phyloP scores from a whole-genome alignment of 768 basidiomycete genomes.

The Podaxis carcinomalis region DNA sequence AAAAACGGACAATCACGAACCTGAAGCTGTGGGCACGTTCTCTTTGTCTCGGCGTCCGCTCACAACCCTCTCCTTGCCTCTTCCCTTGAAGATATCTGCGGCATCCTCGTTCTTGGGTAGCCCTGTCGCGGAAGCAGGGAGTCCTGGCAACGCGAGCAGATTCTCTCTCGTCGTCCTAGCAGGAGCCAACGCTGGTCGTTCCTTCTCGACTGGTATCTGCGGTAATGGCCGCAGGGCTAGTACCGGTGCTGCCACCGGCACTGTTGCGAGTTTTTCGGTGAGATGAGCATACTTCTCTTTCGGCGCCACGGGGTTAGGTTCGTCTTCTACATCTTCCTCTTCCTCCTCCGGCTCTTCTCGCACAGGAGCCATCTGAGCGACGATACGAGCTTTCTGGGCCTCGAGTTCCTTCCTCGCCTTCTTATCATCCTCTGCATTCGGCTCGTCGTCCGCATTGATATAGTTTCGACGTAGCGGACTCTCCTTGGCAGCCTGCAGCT shows the following conservation, averaged over 20 bases:
- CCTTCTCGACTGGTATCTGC: constrained; percentile 4
- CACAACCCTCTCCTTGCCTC: constrained; percentile 7
- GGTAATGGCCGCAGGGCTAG: constrained; percentile 1
- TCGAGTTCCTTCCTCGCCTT: constrained; percentile 69
- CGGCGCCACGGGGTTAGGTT: constrained; percentile 22
- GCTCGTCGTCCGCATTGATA: constrained; percentile 20
- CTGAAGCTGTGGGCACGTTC: constrained; percentile 24
- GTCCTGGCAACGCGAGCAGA: constrained; percentile 9
- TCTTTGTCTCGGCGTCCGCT: constrained; percentile 22
- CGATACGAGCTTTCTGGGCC: constrained; percentile 88
- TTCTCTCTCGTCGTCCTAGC: constrained; percentile 14
- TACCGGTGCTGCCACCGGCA: background rate
- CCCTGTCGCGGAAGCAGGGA: background rate
- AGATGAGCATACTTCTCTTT: constrained; percentile 20
- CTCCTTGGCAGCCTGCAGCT: constrained; percentile 53
- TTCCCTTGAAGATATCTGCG: constrained; percentile 4
- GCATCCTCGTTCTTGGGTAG: constrained; percentile 8
- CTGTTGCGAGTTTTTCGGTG: constrained; percentile 1
- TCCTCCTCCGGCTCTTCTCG: constrained; percentile 40
- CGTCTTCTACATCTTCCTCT: constrained; percentile 25
- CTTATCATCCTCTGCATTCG: constrained; percentile 33
- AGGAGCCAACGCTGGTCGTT: background rate
- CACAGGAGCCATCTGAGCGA: constrained; percentile 85
- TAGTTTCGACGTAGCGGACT: constrained; percentile 47
- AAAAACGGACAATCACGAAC: background rate